Base-by-base conservation (phyloP, 1,139 yeast genomes). In the Casaregolazyma suthepensis region DNA sequence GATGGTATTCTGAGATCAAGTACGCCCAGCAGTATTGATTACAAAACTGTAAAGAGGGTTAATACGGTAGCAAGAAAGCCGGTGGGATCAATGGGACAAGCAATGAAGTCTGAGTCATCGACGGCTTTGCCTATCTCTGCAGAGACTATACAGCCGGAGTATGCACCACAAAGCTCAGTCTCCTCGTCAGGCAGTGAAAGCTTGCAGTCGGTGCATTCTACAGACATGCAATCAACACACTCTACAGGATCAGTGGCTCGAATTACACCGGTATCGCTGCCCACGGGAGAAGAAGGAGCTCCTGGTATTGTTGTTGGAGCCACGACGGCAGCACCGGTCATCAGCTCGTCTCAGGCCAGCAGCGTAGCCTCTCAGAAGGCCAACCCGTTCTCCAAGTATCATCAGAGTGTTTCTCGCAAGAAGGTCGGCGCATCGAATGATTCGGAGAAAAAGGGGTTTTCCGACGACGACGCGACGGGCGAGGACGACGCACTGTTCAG, bases 31-130 rank as follows among this genome's bases (percentile, higher is more conserved):
- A 26, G 31, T 26, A 7, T 26, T 9, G 31, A 26, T 19, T 9
- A 42, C 12, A 26, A 29, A 15, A 19, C 40, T 15, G 10, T 31
- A 1, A 46, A 46, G 23, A 19, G 29, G 7, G 37, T 17, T 10
- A 49, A 44, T 22, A 49, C 52, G 3, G 52, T 49, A 18, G 52
- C 52, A 13, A 43, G 52, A 35, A 49, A 49, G 37, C 52, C 52
- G 13, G 52, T 49, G 23, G 47, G 47, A 26, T 35, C 44, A 4
- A 12, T 17, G 2, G 35, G 18, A 17, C 19, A 13, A 35, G 40
- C 5, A 15, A 13, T n/a, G 17, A 35, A 35, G 40, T n/a, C 40
- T 35, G 40, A 35, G 5, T 35, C 38, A 20, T 17, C 50, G 20
- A 38, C 23, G n/a, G 23, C 50, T 22, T 22, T 40, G 20, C 45